These are phyloP conservation scores for Penicillium crystallinum DNA, from an alignment of 495 filamentous ascomycete species.

Conservation along the genomic window DNA sequence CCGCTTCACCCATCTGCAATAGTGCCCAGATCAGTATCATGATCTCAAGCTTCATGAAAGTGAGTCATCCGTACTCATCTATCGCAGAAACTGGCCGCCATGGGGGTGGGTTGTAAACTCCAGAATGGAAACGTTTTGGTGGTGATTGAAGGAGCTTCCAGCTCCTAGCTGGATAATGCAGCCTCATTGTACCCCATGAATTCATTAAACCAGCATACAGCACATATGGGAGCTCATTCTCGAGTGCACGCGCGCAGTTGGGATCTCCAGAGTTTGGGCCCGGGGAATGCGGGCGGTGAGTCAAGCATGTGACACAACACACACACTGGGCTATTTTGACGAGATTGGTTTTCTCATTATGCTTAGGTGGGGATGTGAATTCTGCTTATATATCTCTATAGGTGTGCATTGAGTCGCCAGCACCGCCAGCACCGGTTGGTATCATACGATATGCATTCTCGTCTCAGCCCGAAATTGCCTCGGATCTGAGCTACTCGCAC, in stretches of 20 bases:
- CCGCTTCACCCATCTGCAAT: slow-evolving; percentile 72
- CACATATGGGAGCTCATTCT: neutral
- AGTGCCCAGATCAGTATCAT: neutral
- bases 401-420: neutral
- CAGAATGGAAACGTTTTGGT: slow-evolving; percentile 24
- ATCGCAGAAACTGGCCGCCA: slow-evolving; percentile 80
- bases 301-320: slow-evolving; percentile 5
- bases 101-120: slow-evolving; percentile 46
- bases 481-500: neutral
- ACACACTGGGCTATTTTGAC: neutral
- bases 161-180: slow-evolving; percentile 31
- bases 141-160: slow-evolving; percentile 23
- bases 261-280: neutral
- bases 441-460: neutral
- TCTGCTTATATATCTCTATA: neutral
- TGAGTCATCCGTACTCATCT: slow-evolving; percentile 64
- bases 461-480: neutral
- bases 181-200: slow-evolving; percentile 34
- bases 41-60: neutral
- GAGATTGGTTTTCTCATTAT: neutral
- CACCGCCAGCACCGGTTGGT: too few relatives aligned
- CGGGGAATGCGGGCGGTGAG: slow-evolving; percentile 9
- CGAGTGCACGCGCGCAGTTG: neutral
- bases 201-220: slow-evolving; percentile 1
- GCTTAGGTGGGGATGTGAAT: too few relatives aligned